Evolutionary conservation across 805 yeast genomes (phyloP).

Genomic region (Yamadazyma scolyti): DNA sequence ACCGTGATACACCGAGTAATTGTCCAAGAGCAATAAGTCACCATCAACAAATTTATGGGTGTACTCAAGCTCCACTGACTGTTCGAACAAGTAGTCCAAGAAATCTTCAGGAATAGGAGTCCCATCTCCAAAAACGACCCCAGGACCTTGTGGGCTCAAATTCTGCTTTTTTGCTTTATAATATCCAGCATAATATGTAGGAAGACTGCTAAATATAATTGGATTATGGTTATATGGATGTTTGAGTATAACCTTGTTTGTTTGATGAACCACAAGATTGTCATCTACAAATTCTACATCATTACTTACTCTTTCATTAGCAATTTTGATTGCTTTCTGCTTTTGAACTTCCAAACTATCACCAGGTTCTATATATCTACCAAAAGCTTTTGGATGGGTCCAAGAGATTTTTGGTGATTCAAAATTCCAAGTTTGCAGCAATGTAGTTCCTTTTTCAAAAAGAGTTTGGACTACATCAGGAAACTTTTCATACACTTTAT

Average conservation of each 20-base stretch:
- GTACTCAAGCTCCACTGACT: slow-evolving; percentile 14
- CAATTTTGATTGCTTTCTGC: slow-evolving; percentile 17
- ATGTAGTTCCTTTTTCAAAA: slow-evolving; percentile 1
- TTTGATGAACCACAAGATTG: slow-evolving; percentile 20
- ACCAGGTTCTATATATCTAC: slow-evolving; percentile 16
- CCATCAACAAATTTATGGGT: slow-evolving; percentile 27
- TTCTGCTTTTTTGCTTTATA: no score
- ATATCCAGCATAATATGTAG: slow-evolving; percentile 3
- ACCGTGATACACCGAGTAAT: slow-evolving; percentile 30
- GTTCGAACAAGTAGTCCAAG: slow-evolving; percentile 6
- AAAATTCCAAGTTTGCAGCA: slow-evolving; percentile 1
- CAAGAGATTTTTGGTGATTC: slow-evolving; percentile 12
- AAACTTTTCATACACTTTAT: slow-evolving; percentile 1
- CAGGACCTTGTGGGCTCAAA: no score
- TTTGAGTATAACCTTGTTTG: slow-evolving; percentile 11
- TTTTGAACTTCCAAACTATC: slow-evolving; percentile 18
- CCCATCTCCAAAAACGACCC: slow-evolving; percentile 1
- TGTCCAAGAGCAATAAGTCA: slow-evolving; percentile 28
- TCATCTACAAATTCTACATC: slow-evolving; percentile 19
- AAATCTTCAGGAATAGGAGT: slow-evolving; percentile 2
- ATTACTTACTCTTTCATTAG: slow-evolving; percentile 18
- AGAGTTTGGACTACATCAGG: slow-evolving; percentile 1
- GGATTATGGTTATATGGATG: slow-evolving; percentile 4
- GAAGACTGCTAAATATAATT: slow-evolving; percentile 2
- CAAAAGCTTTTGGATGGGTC: slow-evolving; percentile 24